Percentiles rank a stretch among this genome's conserved stretches.
These are phyloP conservation scores for Helotiales sp. DNA, from an alignment of 2,329 filamentous ascomycete genomes.

Conservation along the genomic window DNA sequence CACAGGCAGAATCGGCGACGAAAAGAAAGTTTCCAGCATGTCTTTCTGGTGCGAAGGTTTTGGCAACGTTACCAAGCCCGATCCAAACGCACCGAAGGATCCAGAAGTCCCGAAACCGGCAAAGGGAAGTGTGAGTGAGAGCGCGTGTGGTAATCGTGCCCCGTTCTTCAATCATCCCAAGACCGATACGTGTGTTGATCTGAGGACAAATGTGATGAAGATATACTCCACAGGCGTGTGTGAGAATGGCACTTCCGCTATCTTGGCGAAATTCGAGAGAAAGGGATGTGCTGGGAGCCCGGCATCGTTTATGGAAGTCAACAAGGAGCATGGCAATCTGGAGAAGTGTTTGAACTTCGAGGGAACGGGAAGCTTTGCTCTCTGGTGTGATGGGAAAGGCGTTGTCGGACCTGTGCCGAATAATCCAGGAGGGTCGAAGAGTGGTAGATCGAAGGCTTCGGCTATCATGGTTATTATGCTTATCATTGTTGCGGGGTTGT, in stretches of 20 bases:
- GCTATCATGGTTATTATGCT: not conserved
- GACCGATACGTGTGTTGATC: conserved; percentile 26
- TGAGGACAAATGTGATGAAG: conserved; percentile 16
- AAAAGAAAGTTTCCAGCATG: conserved; percentile 21
- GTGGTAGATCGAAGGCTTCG: not conserved
- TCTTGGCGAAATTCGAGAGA: conserved; percentile 9
- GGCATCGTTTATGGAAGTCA: not conserved
- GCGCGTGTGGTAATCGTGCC: conserved; percentile 4
- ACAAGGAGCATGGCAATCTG: not conserved
- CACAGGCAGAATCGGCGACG: not conserved
- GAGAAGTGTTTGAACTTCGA: conserved; percentile 18
- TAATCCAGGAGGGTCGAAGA: not conserved
- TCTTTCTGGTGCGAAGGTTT: conserved; percentile 30
- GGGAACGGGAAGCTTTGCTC: conserved; percentile 15
- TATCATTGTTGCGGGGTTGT: not conserved
- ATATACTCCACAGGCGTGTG: conserved; percentile 19
- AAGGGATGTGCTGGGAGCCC: conserved; percentile 14
- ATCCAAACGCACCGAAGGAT: conserved; percentile 18
- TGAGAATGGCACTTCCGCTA: conserved; percentile 21
- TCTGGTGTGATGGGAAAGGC: conserved; percentile 23
- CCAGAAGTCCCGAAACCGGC: conserved; percentile 11
- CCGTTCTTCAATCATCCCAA: conserved; percentile 20
- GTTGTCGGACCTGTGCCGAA: not conserved
- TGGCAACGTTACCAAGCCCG: conserved; percentile 13
- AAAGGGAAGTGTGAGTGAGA: conserved; percentile 18